phyloP scores from a whole-genome alignment of 768 basidiomycete species.

The Lactarius deliciosus region DNA sequence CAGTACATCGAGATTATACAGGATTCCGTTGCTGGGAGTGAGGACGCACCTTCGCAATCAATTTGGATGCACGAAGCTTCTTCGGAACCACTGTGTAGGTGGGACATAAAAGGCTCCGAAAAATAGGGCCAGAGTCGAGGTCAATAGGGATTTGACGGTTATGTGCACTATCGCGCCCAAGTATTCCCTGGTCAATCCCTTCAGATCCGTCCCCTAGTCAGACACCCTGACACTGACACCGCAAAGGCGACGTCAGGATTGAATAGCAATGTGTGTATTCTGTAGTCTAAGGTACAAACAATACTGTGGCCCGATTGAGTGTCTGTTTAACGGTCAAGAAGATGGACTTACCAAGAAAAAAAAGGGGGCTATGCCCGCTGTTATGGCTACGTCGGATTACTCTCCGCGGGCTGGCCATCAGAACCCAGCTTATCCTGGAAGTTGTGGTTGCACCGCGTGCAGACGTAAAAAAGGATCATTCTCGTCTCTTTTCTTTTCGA shows the following conservation, averaged over 20 bases:
- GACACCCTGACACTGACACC: not conserved
- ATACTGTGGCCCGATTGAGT: not conserved
- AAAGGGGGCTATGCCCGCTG: not conserved
- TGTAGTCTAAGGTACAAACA: constrained; percentile 5
- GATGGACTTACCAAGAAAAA: not conserved
- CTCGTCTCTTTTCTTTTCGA: constrained; percentile 94
- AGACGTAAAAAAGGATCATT: constrained; percentile 92
- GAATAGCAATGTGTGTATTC: not conserved
- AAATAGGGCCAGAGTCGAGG: constrained; percentile 7
- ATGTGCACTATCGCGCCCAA: not conserved
- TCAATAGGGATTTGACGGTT: not conserved
- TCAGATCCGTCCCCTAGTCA: not conserved
- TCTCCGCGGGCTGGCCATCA: constrained; percentile 42
- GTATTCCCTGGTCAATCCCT: not conserved
- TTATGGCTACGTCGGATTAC: constrained; percentile 7
- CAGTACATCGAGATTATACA: not conserved
- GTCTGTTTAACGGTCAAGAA: not conserved
- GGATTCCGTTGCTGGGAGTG: too few species aligned
- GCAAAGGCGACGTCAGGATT: not conserved
- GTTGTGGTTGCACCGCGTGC: constrained; percentile 74
- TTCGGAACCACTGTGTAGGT: not conserved
- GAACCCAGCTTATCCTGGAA: constrained; percentile 64
- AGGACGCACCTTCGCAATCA: not conserved
- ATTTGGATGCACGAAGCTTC: not conserved
- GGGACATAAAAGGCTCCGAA: not conserved